Percentiles rank a stretch among this genome's conserved stretches.
These are phyloP conservation scores for Chrysopogon serrulatus DNA, from an alignment of 176 grass and related monocot species.

Conservation along the genomic window DNA sequence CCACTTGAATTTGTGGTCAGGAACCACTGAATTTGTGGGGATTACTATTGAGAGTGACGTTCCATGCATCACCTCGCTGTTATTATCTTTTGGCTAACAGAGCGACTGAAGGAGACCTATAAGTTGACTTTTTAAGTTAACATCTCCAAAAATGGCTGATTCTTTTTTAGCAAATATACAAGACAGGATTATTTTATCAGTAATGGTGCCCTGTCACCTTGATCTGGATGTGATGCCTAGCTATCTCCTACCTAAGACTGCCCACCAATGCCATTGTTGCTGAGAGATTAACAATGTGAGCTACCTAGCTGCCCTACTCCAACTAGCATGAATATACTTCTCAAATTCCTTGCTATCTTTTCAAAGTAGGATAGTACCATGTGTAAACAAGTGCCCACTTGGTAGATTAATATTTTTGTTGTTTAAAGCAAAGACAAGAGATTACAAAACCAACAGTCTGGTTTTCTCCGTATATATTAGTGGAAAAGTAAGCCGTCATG, in stretches of 20 bases:
- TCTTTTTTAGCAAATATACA: not conserved
- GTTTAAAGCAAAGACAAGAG: conserved; percentile 47
- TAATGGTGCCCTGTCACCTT: conserved; percentile 13
- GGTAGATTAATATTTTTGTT: conserved; percentile 26
- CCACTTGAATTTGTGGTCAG: not conserved
- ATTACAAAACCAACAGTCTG: conserved; percentile 46
- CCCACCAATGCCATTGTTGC: conserved; percentile 17
- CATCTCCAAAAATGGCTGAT: not conserved
- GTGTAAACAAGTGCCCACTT: conserved; percentile 30
- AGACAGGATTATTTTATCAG: not conserved
- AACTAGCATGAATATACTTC: conserved; percentile 43
- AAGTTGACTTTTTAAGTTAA: conserved; percentile 24
- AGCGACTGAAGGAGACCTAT: not conserved
- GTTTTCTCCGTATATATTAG: conserved; percentile 25
- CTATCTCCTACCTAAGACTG: conserved; percentile 38
- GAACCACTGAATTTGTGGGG: not conserved
- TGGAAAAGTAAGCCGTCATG: conserved; percentile 44
- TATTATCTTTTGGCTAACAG: not conserved
- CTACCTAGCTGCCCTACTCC: conserved; percentile 41
- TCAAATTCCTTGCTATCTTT: conserved; percentile 35
- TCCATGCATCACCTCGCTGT: not conserved
- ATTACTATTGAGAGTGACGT: not conserved
- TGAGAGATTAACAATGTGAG: conserved; percentile 35
- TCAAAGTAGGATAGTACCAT: conserved; percentile 13
- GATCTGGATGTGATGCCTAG: conserved; percentile 30